Base-by-base conservation (phyloP, 345 rosid genomes). In the Euphorbia lathyris region DNA sequence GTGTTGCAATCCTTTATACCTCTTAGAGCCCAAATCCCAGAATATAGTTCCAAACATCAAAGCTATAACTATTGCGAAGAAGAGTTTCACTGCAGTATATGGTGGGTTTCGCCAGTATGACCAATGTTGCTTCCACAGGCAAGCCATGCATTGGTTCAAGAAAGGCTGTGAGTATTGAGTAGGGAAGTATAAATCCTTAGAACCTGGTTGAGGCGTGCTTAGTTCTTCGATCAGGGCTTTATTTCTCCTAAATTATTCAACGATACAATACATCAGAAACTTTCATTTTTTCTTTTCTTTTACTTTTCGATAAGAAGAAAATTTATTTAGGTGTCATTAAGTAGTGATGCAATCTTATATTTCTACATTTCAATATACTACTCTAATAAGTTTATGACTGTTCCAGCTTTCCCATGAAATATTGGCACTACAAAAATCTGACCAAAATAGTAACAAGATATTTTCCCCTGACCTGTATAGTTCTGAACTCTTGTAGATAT, bases 61-160 rank as follows among this genome's bases (percentile, higher is more conserved):
- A n/a, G n/a, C n/a, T n/a, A n/a, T n/a, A n/a, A n/a, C n/a, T n/a
- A n/a, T n/a, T n/a, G n/a, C n/a, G n/a, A n/a, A n/a, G n/a, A n/a
- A n/a, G n/a, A n/a, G n/a, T n/a, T n/a, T n/a, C n/a, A n/a, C n/a
- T n/a, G n/a, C n/a, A n/a, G n/a, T n/a, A n/a, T n/a, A n/a, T n/a
- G n/a, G n/a, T n/a, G n/a, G n/a, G n/a, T n/a, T n/a, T n/a, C n/a
- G n/a, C n/a, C n/a, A n/a, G n/a, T n/a, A n/a, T n/a, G n/a, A n/a
- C n/a, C n/a, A n/a, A n/a, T 81, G 78, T 51, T 88, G 94, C 70
- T 87, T 90, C 92, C 94, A 88, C 27, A 86, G 77, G 71, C 94
- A n/a, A n/a, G n/a, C n/a, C n/a, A n/a, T n/a, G n/a, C n/a, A n/a
- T n/a, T n/a, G n/a, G n/a, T n/a, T n/a, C 69, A 80, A 48, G 70